phyloP scores from a whole-genome alignment of 371 early-diverging fungal species.

The Mortierella sp. region DNA sequence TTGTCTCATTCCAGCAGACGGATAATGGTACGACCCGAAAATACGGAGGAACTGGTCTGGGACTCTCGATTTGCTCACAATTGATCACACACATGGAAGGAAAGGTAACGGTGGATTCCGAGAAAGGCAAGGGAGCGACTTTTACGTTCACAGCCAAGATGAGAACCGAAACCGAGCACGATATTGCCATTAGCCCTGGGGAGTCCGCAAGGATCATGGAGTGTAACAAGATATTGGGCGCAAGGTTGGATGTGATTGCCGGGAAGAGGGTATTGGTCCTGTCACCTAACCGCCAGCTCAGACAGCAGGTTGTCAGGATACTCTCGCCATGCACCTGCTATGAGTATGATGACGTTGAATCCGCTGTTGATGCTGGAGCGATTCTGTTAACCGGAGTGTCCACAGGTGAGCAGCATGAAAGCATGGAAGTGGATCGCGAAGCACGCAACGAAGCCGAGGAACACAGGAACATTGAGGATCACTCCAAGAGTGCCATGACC shows the following conservation, averaged over 20 bases:
- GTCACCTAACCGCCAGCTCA: constrained; percentile 26
- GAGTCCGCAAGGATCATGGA: constrained; percentile 31
- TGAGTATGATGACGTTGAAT: constrained; percentile 21
- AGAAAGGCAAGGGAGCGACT: constrained; percentile 62
- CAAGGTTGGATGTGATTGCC: constrained; percentile 32
- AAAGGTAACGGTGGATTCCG: constrained; percentile 61
- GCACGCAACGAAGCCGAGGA: background rate
- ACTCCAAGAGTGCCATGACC: no score
- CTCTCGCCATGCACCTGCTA: background rate
- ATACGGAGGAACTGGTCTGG: constrained; percentile 73
- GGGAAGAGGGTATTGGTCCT: constrained; percentile 51
- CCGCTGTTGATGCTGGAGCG: constrained; percentile 28
- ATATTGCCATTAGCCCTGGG: constrained; percentile 46
- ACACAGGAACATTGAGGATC: no score
- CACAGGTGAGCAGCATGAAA: background rate
- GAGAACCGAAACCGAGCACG: constrained; percentile 28
- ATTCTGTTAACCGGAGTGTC: constrained; percentile 23
- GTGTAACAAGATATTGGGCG: constrained; percentile 35
- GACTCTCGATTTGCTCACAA: constrained; percentile 66
- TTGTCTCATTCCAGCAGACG: constrained; percentile 68
- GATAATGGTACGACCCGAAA: constrained; percentile 71
- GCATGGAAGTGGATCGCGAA: constrained; percentile 3
- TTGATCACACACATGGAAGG: constrained; percentile 68
- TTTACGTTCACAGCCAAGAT: constrained; percentile 63
- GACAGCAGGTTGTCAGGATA: constrained; percentile 20